Evolutionary conservation across 1,284 basidiomycete species (phyloP), one percentile per base, ranked within the genome.

Genomic region (Naganishia cerealis): DNA sequence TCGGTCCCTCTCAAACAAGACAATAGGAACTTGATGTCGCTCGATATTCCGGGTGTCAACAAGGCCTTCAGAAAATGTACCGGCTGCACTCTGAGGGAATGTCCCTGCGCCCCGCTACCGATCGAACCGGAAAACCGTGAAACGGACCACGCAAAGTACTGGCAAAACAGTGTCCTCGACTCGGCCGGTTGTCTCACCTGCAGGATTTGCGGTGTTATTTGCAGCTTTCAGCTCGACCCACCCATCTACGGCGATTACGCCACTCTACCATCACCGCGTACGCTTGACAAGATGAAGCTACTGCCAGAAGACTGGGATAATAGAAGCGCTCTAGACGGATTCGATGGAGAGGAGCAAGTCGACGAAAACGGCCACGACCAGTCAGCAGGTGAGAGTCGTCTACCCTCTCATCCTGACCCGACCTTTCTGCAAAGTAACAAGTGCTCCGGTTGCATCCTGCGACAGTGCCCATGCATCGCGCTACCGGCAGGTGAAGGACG

Each of bases 11-110:
- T 63, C 15, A 50, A 52, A 24, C 40, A 63, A 50, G 50, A 63
- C 50, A 63, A 63, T 54, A 54, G 50, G 21, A 63, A 63, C 46
- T 63, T 63, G 61, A 63, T 63, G 61, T 53, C 61, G 29, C 61
- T 63, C 50, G 61, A 63, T 40, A 53, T 54, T 26, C 61, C 61
- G 18, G 61, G 61, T 39, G 61, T 63, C 61, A 63, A 63, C 61
- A 63, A 54, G 50, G 61, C 42, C 36, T 63, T 63, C 29, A 36
- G 61, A 38, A 63, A 63, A 46, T 63, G 61, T 39, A 63, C 61
- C n/a, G 61, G 61, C 50, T 63, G 61, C 36, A 63, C 61, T 38
- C 39, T 63, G 15, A 36, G 61, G 36, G 61, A 63, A 42, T 63
- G 61, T 15, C 50, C 52, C 2, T 63, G 61, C 50, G 61, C 61